Conservation (phyloP, 257 asterid genomes). For the Solanum pennellii region DNA sequence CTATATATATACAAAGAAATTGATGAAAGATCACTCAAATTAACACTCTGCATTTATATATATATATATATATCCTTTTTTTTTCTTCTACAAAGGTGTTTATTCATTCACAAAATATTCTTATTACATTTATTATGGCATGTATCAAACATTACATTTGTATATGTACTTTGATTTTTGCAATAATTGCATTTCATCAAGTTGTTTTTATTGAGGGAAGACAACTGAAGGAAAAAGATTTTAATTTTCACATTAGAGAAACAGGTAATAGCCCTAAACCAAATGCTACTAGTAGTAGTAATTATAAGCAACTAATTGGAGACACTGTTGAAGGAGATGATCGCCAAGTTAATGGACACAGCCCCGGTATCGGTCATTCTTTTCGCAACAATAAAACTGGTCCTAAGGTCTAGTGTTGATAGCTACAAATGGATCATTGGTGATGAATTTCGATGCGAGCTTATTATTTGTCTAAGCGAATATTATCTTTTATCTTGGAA, state of each 20-base stretch:
- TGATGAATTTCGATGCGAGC: not conserved
- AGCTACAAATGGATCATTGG: not conserved
- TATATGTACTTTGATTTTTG: not conserved
- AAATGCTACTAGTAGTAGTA: not conserved
- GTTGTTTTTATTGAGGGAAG: not conserved
- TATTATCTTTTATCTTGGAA: not conserved
- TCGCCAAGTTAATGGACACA: slow-evolving; percentile 29
- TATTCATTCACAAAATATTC: not conserved
- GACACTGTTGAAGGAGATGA: slow-evolving; percentile 3
- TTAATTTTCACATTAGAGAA: slow-evolving; percentile 5
- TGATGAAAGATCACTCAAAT: not conserved
- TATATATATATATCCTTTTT: not conserved
- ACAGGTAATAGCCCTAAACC: slow-evolving; percentile 38
- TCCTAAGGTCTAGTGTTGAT: slow-evolving; percentile 16
- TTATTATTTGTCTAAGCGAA: not conserved
- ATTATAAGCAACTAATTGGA: not conserved
- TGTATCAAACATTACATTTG: not conserved
- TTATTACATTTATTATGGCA: not conserved
- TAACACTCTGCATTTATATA: not conserved
- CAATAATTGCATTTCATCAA: not conserved
- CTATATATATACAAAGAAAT: not conserved
- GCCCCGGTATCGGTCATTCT: slow-evolving; percentile 62
- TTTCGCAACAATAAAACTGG: slow-evolving; percentile 3
- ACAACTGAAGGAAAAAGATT: not conserved
- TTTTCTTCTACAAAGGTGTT: not conserved